These are phyloP conservation scores for Desmodesmus armatus DNA, from an alignment of 139 green algal species.

Conservation along the genomic window DNA sequence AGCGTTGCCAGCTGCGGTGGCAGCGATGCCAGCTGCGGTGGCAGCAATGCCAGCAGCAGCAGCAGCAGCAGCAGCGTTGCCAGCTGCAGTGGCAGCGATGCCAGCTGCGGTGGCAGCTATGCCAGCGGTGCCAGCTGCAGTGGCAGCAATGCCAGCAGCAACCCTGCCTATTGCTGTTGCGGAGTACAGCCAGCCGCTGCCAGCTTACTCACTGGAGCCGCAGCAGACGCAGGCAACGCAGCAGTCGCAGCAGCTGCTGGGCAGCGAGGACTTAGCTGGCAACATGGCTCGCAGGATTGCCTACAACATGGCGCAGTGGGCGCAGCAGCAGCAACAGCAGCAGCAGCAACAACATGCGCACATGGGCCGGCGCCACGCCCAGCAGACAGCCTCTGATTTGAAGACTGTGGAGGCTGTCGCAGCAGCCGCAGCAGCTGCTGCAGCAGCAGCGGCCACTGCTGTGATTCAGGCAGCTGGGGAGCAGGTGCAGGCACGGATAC, in stretches of 20 bases:
- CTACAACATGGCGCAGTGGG: slow-evolving; percentile 63
- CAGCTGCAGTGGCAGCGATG: not conserved
- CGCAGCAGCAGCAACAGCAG: slow-evolving; percentile 32
- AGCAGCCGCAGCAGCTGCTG: slow-evolving; percentile 71
- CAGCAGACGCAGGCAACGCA: no score
- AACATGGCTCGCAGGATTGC: slow-evolving; percentile 60
- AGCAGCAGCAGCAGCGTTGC: slow-evolving; percentile 17
- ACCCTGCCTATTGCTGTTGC: no score
- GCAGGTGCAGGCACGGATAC: slow-evolving; percentile 73
- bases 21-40: not conserved
- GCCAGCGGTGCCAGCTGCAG: not conserved
- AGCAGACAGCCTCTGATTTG: slow-evolving; percentile 44
- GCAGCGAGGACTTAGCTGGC: slow-evolving; percentile 44
- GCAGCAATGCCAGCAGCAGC: not conserved
- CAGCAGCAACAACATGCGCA: no score
- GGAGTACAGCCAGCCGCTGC: not conserved
- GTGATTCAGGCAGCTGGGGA: slow-evolving; percentile 79
- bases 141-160: slow-evolving; percentile 12
- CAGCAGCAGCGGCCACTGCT: slow-evolving; percentile 72
- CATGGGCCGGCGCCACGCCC: no score
- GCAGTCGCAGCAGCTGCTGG: slow-evolving; percentile 24
- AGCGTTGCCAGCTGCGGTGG: not conserved
- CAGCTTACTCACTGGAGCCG: slow-evolving; percentile 5
- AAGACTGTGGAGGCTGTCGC: slow-evolving; percentile 73
- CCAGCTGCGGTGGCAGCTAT: not conserved